Percentiles rank a stretch among this genome's conserved stretches.
phyloP scores from a whole-genome alignment of 495 filamentous ascomycete genomes.

The Xylaria castorea region DNA sequence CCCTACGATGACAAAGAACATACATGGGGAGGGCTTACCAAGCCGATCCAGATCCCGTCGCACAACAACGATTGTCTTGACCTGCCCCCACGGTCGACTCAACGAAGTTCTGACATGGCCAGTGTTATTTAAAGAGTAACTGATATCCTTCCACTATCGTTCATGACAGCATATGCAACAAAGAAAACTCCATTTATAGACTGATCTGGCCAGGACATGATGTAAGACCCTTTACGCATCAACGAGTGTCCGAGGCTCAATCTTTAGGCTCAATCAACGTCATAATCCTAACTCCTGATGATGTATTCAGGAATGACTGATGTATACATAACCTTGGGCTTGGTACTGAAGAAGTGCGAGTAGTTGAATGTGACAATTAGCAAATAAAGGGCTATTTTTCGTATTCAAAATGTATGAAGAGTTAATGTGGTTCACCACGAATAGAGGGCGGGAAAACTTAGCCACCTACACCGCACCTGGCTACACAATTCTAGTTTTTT shows the following conservation, averaged over 20 bases:
- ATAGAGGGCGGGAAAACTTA: too few relatives aligned
- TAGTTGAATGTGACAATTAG: too few relatives aligned
- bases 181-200: not conserved
- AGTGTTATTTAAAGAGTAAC: not conserved
- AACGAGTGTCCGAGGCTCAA: not conserved
- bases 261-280: not conserved
- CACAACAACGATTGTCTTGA: not conserved
- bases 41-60: not conserved
- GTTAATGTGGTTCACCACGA: too few relatives aligned
- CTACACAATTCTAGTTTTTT: too few relatives aligned
- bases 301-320: too few relatives aligned
- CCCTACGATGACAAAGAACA: not conserved
- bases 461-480: too few relatives aligned
- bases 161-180: not conserved
- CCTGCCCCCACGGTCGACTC: not conserved
- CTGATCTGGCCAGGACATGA: too few relatives aligned
- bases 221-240: not conserved
- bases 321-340: too few relatives aligned
- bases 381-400: too few relatives aligned
- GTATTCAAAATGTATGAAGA: too few relatives aligned
- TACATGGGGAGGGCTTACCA: not conserved
- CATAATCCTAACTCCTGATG: not conserved
- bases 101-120: not conserved
- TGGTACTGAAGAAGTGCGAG: too few relatives aligned
- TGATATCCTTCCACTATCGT: not conserved